phyloP scores from a whole-genome alignment of 2,329 filamentous ascomycete genomes.

The Ascochyta clinopodiicola region DNA sequence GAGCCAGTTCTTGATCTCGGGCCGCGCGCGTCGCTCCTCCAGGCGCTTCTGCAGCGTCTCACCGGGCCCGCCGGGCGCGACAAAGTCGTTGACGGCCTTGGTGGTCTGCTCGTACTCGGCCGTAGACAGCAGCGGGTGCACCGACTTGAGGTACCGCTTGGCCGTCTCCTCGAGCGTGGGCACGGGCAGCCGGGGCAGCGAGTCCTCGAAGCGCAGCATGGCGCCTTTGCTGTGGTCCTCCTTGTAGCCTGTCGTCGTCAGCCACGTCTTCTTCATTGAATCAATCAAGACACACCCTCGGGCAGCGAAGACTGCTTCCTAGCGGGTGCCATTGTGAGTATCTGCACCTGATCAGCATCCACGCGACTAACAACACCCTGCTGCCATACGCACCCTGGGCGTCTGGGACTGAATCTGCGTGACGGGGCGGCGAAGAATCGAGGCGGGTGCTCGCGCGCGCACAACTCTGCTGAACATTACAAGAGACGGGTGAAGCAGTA shows the following conservation, averaged over 20 bases:
- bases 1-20: slow-evolving; percentile 90
- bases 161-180: slow-evolving; percentile 84
- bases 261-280: slow-evolving; percentile 1
- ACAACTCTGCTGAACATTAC: slow-evolving; percentile 52
- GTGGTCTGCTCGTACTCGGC: slow-evolving; percentile 75
- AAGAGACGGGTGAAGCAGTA: slow-evolving; percentile 6
- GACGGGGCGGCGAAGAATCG: slow-evolving; percentile 44
- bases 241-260: slow-evolving; percentile 67
- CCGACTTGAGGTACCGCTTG: slow-evolving; percentile 78
- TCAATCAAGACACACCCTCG: slow-evolving; percentile 46
- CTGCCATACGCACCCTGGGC: slow-evolving; percentile 35
- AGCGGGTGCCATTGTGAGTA: slow-evolving; percentile 45
- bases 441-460: slow-evolving; percentile 48
- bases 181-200: slow-evolving; percentile 79
- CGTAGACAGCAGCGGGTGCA: slow-evolving; percentile 74
- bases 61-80: slow-evolving; percentile 84
- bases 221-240: slow-evolving; percentile 80
- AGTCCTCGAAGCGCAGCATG: slow-evolving; percentile 86
- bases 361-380: neutral
- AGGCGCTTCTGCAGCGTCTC: slow-evolving; percentile 87
- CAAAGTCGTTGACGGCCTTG: slow-evolving; percentile 85
- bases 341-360: slow-evolving; percentile 30
- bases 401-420: slow-evolving; percentile 35
- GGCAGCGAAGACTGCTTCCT: slow-evolving; percentile 56
- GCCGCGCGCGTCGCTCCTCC: slow-evolving; percentile 77